Evolutionary conservation across 305 asterid genomes (phyloP), one percentile per base, ranked within the genome.

Genomic region (Lippia alba): DNA sequence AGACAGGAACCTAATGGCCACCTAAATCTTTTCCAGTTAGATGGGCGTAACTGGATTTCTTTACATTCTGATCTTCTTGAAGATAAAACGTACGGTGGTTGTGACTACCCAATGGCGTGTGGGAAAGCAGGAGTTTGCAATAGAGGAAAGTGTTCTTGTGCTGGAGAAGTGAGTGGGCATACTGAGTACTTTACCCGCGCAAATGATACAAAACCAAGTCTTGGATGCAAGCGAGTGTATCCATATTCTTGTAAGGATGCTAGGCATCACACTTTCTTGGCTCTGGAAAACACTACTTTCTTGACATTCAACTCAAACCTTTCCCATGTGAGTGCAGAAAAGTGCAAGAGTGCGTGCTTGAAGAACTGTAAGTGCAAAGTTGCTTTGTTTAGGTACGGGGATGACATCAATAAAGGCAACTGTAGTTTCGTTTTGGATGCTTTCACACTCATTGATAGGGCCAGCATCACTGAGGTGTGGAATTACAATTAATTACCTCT

Each of bases 1-100:
- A 17, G 58, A 32, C 58, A 17, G 9, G 32, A 53, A 53, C 58
- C 58, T 8, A 53, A 53, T 53, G 58, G 58, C 32, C 18, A 32
- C 18, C 33, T 53, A 14, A 53, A 4, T 53, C 14, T 53, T 5
- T 53, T 53, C 19, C 33, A 2, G 14, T 53, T 53, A 6, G 11
- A 7, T 18, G 58, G 19, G 18, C 17, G 17, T 5, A 17, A 53
- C 32, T 32, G 19, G 33, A 53, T 6, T 0, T 53, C 17, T 0
- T 53, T 53, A 16, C 17, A 17, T 32, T 53, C 2, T 53, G 58
- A 53, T 53, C 14, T 53, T 12, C 33, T 53, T 6, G 9, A 8
- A 1, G 12, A 53, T 16, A 24, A 53, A 18, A 24, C 10, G 17
- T 12, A 1, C 19, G 33, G 14, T 53, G 33, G 6, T 7, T 53